Evolutionary conservation across 352 stramenopile genomes (phyloP), one percentile per base, ranked within the genome.

Genomic region (Phytophthora pseudosyringae): DNA sequence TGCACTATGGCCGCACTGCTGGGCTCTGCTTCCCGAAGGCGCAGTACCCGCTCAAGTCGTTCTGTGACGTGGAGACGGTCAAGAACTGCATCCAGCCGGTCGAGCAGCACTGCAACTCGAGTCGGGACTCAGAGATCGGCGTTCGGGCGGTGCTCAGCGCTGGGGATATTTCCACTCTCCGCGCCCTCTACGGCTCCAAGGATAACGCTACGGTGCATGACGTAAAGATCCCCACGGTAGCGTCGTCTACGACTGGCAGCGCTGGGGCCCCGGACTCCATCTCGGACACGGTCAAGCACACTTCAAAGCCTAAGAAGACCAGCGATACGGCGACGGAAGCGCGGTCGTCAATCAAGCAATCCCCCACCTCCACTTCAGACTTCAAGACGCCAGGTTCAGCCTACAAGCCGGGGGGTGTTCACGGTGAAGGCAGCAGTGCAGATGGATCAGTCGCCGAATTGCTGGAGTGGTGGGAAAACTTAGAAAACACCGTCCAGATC

Each of bases 21-120:
- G 84, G 80, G 1, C 71, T 93, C 8, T 93, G 84, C 66, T 83
- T 93, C 32, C 84, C 84, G 1, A 90, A 90, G 63, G 67, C 81
- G 16, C 59, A 86, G 35, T 88, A 90, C 46, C 72, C 79, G 13
- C 69, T 88, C 28, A 79, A 83, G 39, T 73, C 74, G 5, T 93
- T 89, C 45, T 93, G 84, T 53, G 80, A 87, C 50, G 71, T 90
- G 8, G 81, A 91, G 46, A 61, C 62, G 15, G 83, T 84, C 18
- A 76, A 75, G 40, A 89, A 91, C 55, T 93, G 84, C 46, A 60
- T 90, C 32, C 83, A 90, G 64, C 84, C 84, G 1, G 80, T 81
- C 18, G 64, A 79, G 33, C 73, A 83, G 49, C 80, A 93, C 69
- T 93, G 84, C 56, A 88, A 93, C 61, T 71, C 81, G n/a, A 81